Evolutionary conservation across 1,284 basidiomycete genomes (phyloP).

Genomic region (Melampsora larici-populina): DNA sequence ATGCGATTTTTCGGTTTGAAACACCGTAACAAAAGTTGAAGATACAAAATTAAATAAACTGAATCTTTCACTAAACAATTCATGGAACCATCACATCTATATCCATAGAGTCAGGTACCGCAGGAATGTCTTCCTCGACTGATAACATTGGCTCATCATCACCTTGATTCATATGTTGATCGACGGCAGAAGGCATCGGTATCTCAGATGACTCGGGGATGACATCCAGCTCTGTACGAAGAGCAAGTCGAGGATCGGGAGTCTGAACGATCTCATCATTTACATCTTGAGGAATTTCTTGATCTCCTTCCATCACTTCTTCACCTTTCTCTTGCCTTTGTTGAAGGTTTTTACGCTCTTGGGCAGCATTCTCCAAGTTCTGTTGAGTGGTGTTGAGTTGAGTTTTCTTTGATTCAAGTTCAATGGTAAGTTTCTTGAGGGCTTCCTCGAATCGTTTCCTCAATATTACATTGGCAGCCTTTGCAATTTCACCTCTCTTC

Average conservation of each 20-base stretch:
- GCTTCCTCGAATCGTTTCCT: constrained; percentile 40
- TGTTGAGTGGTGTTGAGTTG: constrained; percentile 31
- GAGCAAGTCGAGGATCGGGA: not conserved
- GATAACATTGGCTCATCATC: constrained; percentile 5
- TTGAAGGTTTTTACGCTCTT: not conserved
- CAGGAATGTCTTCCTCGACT: constrained; percentile 7
- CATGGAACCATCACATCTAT: not conserved
- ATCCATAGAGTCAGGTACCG: not conserved
- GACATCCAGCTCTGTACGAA: not conserved
- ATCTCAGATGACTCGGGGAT: not conserved
- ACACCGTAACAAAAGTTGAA: too few species aligned
- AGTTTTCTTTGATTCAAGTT: constrained; percentile 34
- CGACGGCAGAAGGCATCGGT: not conserved
- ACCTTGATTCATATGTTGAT: not conserved
- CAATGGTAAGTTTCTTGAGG: constrained; percentile 24
- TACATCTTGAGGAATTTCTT: not conserved
- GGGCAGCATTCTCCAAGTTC: constrained; percentile 20
- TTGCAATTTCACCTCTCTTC: constrained; percentile 80
- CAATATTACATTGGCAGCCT: constrained; percentile 73
- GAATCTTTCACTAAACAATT: not conserved
- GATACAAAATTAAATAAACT: not conserved
- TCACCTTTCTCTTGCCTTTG: not conserved
- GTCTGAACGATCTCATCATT: not conserved
- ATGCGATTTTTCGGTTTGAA: too few species aligned
- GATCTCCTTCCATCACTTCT: not conserved